Percentiles rank a stretch among this genome's conserved stretches.
Conservation (phyloP, 352 stramenopile genomes). For the Pythium aquatile region DNA sequence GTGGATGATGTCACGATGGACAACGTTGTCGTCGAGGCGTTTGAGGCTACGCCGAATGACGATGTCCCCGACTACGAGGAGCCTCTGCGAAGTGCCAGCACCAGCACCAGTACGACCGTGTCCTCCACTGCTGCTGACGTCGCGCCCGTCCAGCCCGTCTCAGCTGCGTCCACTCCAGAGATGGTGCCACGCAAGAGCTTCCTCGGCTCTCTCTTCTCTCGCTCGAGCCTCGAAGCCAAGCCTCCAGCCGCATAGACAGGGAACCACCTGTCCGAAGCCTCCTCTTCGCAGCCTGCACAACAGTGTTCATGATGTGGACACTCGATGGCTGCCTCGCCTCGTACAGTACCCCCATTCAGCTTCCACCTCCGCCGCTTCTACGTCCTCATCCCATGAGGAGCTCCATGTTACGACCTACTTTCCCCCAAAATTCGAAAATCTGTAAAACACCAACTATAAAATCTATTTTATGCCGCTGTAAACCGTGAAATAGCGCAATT, state of each 20-base stretch:
- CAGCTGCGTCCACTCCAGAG: background rate
- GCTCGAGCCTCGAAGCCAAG: constrained; percentile 26
- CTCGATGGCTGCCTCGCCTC: constrained; percentile 10
- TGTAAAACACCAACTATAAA: constrained; percentile 26
- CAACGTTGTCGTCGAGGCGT: background rate
- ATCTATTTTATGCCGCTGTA: constrained; percentile 29
- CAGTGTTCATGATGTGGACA: constrained; percentile 20
- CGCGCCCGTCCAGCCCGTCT: constrained; percentile 17
- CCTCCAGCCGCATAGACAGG: constrained; percentile 14
- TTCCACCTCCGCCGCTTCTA: constrained; percentile 3
- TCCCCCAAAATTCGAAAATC: constrained; percentile 9
- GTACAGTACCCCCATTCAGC: constrained; percentile 17
- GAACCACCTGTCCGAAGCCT: background rate
- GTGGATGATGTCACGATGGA: constrained; percentile 1
- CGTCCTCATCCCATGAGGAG: constrained; percentile 4
- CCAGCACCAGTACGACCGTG: constrained; percentile 24
- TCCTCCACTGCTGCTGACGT: constrained; percentile 15
- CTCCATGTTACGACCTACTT: constrained; percentile 1
- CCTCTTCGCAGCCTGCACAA: background rate
- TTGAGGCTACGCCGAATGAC: background rate
- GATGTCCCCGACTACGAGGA: constrained; percentile 16
- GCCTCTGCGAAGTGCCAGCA: constrained; percentile 11
- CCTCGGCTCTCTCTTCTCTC: constrained; percentile 27
- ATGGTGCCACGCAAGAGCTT: constrained; percentile 25
- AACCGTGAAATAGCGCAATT: background rate